Evolutionary conservation across 2,329 filamentous ascomycete genomes (phyloP).

Genomic region (Aspergillus sp.): DNA sequence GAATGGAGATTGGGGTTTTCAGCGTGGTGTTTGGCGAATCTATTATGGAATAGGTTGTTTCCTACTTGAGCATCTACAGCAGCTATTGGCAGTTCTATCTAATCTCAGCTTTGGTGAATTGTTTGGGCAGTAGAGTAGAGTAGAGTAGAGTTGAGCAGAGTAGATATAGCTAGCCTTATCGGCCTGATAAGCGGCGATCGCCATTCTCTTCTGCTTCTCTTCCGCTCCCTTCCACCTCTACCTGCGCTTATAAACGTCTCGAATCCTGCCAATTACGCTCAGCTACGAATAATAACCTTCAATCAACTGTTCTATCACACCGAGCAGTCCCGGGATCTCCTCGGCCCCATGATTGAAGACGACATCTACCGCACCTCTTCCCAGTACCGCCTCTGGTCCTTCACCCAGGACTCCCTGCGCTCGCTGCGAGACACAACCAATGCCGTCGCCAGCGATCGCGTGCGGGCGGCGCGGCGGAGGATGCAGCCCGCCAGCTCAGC

Average conservation of each 20-base stretch:
- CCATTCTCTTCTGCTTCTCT: too few species aligned
- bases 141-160: too few species aligned
- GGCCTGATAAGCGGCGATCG: too few species aligned
- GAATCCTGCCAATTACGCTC: too few species aligned
- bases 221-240: too few species aligned
- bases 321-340: too few species aligned
- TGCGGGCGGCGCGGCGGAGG: conserved; percentile 48
- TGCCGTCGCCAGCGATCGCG: conserved; percentile 60
- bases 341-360: conserved; percentile 66
- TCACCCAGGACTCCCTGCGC: conserved; percentile 62
- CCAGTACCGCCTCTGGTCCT: conserved; percentile 90
- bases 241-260: too few species aligned
- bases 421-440: conserved; percentile 72
- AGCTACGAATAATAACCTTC: background rate
- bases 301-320: too few species aligned
- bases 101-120: background rate
- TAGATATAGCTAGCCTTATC: too few species aligned
- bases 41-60: conserved; percentile 3
- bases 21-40: conserved; percentile 24
- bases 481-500: conserved; percentile 28
- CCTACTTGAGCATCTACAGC: background rate
- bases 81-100: background rate
- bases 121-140: too few species aligned
- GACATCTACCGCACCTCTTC: conserved; percentile 81
- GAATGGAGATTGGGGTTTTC: background rate